A percentile compares a stretch with the other conserved stretches of the same genome.
phyloP scores from a whole-genome alignment of 1,139 yeast genomes.

The Pneumocystis wakefieldiae region DNA sequence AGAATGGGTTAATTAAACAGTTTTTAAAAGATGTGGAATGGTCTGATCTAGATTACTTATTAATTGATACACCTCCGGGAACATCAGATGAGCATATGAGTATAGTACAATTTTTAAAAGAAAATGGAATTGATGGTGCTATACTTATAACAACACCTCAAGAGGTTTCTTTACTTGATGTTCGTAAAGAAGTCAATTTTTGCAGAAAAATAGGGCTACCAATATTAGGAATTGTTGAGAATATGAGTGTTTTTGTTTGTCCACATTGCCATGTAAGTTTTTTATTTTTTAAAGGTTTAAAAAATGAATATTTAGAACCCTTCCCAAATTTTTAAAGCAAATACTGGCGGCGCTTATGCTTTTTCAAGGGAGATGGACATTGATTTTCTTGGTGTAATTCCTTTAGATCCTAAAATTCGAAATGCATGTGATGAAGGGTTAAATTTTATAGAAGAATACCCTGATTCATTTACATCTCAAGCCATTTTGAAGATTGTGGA shows the following conservation, averaged over 20 bases:
- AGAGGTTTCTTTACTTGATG: slow-evolving; percentile 89
- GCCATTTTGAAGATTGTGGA: slow-evolving; percentile 79
- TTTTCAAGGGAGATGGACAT: slow-evolving; percentile 65
- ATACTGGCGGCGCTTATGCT: slow-evolving; percentile 90
- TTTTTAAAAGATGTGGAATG: slow-evolving; percentile 90
- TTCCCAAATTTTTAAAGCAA: slow-evolving; percentile 74
- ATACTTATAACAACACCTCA: slow-evolving; percentile 93
- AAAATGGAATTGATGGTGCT: slow-evolving; percentile 90
- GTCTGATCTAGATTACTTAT: slow-evolving; percentile 81
- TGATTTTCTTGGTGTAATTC: slow-evolving; percentile 78
- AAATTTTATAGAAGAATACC: slow-evolving; percentile 64
- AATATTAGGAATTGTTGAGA: slow-evolving; percentile 81
- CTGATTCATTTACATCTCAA: slow-evolving; percentile 85
- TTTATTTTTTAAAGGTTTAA: neutral
- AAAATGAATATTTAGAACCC: neutral
- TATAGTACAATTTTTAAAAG: slow-evolving; percentile 74
- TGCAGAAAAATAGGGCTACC: slow-evolving; percentile 80
- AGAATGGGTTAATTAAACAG: slow-evolving; percentile 83
- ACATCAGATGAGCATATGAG: slow-evolving; percentile 94
- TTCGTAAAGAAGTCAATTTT: slow-evolving; percentile 87
- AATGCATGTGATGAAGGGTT: slow-evolving; percentile 78
- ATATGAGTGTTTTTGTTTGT: slow-evolving; percentile 97
- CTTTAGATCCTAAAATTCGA: slow-evolving; percentile 91
- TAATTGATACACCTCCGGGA: slow-evolving; percentile 97
- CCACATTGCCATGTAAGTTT: slow-evolving; percentile 75